These are phyloP conservation scores for Anacardium occidentale DNA, from an alignment of 345 rosid genomes.

Conservation along the genomic window DNA sequence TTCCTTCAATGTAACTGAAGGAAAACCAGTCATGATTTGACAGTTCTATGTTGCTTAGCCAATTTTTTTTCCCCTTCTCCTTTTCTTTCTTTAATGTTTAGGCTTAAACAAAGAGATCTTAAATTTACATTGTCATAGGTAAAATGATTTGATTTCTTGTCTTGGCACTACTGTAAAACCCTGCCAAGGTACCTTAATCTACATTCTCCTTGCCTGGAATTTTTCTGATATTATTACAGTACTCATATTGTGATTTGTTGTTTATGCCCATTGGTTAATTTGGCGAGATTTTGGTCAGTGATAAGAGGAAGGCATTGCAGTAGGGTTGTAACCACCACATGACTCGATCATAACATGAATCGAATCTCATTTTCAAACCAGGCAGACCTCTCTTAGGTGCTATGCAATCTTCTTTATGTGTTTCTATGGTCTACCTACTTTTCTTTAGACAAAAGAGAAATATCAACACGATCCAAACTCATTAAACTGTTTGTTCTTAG, in stretches of 20 bases:
- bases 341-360: not conserved
- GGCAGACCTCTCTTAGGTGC: not conserved
- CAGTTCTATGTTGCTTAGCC: constrained; percentile 9
- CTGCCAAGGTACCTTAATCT: not conserved
- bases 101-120: not conserved
- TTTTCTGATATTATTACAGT: not conserved
- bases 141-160: constrained; percentile 14
- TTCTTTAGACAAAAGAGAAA: not conserved
- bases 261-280: not conserved
- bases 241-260: too few relatives aligned
- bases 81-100: constrained; percentile 13
- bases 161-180: constrained; percentile 6
- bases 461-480: not conserved
- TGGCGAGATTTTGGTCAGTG: not conserved
- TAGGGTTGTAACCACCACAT: not conserved
- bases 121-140: not conserved
- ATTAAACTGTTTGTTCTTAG: not conserved
- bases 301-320: not conserved
- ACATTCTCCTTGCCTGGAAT: not conserved
- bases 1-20: constrained; percentile 21
- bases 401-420: not conserved
- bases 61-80: not conserved
- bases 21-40: constrained; percentile 17
- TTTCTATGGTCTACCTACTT: not conserved
- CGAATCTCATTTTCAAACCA: too few relatives aligned